These are phyloP conservation scores for Penicillium verrucosum DNA, from an alignment of 2,329 filamentous ascomycete genomes.

Conservation along the genomic window DNA sequence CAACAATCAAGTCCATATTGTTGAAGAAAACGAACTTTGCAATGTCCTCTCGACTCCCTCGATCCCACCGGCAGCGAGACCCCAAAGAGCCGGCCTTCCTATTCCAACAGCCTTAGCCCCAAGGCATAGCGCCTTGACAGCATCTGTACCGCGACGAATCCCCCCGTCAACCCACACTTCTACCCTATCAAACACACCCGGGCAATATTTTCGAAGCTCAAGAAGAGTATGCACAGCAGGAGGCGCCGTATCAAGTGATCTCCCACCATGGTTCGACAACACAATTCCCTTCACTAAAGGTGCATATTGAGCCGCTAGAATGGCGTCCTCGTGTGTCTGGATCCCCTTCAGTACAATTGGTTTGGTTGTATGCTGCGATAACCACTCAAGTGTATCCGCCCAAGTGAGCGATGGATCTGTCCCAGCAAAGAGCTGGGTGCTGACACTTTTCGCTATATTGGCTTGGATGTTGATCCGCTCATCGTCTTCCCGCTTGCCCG, in stretches of 20 bases:
- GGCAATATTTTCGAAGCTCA: slow-evolving; percentile 72
- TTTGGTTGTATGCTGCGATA: slow-evolving; percentile 73
- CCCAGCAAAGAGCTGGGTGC: slow-evolving; percentile 79
- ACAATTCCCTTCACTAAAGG: slow-evolving; percentile 70
- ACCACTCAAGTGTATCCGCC: slow-evolving; percentile 77
- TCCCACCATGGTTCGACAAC: neutral
- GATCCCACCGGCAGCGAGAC: slow-evolving; percentile 51
- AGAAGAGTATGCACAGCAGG: slow-evolving; percentile 70
- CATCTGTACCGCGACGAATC: neutral
- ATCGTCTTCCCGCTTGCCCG: slow-evolving; percentile 2
- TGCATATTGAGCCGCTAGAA: slow-evolving; percentile 68
- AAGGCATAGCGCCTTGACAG: neutral
- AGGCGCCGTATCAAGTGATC: slow-evolving; percentile 68
- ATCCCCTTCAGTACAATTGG: slow-evolving; percentile 90
- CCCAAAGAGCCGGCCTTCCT: neutral
- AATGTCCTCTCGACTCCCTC: slow-evolving; percentile 65
- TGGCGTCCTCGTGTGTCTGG: slow-evolving; percentile 94
- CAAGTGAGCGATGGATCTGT: slow-evolving; percentile 85
- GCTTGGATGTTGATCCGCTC: neutral
- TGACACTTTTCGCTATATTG: slow-evolving; percentile 60
- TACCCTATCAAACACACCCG: slow-evolving; percentile 54
- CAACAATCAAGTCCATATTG: neutral
- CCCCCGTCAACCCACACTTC: neutral
- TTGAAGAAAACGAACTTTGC: slow-evolving; percentile 40
- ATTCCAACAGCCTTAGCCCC: neutral